A percentile compares a stretch with the other conserved stretches of the same genome.
Evolutionary conservation across 106 monocot species (phyloP).

Genomic region (Acorus gramineus): DNA sequence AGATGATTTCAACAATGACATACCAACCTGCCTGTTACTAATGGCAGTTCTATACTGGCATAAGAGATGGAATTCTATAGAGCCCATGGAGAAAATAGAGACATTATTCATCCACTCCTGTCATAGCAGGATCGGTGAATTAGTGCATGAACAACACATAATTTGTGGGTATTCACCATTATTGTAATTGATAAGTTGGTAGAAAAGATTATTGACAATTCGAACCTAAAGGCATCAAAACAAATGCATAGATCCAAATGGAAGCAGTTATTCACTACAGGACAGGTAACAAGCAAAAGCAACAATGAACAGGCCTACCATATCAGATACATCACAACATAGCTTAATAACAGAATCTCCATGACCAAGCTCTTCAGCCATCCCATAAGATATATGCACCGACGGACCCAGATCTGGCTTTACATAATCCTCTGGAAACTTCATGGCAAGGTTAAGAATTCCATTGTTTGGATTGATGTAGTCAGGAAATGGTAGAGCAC

Average conservation of each 20-base stretch:
- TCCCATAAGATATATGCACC: constrained; percentile 71
- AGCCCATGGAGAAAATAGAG: too few species aligned
- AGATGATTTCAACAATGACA: too few species aligned
- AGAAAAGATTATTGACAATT: too few species aligned
- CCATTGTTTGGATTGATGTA: constrained; percentile 58
- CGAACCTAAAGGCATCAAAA: not conserved
- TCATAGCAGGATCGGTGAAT: too few species aligned
- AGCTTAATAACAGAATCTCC: constrained; percentile 83
- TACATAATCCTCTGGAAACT: constrained; percentile 31
- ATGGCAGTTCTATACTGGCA: too few species aligned
- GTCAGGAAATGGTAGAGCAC: constrained; percentile 44
- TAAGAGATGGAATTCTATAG: too few species aligned
- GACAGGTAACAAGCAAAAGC: not conserved
- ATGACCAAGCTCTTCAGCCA: constrained; percentile 58
- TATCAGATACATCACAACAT: constrained; percentile 78
- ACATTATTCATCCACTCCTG: too few species aligned
- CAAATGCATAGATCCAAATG: not conserved
- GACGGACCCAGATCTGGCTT: constrained; percentile 73
- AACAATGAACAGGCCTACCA: constrained; percentile 24
- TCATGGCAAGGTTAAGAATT: constrained; percentile 40
- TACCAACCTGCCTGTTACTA: too few species aligned
- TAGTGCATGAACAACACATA: too few species aligned
- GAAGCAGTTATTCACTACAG: not conserved
- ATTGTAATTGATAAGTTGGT: too few species aligned
- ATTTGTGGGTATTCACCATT: too few species aligned